Conservation (phyloP, 2,329 filamentous ascomycete genomes). For the Microcera coccophila region DNA sequence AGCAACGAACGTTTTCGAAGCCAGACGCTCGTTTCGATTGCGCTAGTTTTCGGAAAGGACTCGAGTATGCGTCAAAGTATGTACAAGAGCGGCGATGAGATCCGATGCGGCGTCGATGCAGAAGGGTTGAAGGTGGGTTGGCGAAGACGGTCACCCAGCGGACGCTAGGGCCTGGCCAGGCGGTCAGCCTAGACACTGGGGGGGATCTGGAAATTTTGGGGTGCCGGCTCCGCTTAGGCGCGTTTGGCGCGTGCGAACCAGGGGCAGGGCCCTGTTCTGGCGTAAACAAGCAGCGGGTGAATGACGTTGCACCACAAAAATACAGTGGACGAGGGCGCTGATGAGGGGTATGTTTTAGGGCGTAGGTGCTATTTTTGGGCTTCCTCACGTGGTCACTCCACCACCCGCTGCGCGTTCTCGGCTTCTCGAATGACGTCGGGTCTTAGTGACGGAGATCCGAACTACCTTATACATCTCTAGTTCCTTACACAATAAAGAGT, state of each 20-base stretch:
- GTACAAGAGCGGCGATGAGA: background rate
- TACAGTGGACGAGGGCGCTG: no score
- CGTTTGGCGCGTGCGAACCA: conserved; percentile 7
- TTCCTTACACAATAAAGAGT: background rate
- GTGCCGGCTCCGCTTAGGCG: conserved; percentile 1
- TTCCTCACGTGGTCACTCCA: background rate
- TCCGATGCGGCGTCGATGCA: background rate
- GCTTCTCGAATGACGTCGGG: no score
- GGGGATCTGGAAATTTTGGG: background rate
- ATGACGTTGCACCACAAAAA: background rate
- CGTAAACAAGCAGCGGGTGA: conserved; percentile 1
- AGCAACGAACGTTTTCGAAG: background rate
- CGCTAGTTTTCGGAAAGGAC: no score
- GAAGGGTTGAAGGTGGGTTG: background rate
- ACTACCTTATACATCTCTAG: no score
- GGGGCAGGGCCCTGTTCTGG: background rate
- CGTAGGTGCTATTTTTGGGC: background rate
- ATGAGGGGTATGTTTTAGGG: background rate
- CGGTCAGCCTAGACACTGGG: background rate
- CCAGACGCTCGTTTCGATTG: no score
- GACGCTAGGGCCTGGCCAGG: conserved; percentile 1
- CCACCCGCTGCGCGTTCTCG: no score
- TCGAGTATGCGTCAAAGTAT: background rate
- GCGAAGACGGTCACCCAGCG: background rate
- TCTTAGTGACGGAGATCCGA: no score